Conservation (phyloP, 352 stramenopile species). For the Globisporangium spinosum region DNA sequence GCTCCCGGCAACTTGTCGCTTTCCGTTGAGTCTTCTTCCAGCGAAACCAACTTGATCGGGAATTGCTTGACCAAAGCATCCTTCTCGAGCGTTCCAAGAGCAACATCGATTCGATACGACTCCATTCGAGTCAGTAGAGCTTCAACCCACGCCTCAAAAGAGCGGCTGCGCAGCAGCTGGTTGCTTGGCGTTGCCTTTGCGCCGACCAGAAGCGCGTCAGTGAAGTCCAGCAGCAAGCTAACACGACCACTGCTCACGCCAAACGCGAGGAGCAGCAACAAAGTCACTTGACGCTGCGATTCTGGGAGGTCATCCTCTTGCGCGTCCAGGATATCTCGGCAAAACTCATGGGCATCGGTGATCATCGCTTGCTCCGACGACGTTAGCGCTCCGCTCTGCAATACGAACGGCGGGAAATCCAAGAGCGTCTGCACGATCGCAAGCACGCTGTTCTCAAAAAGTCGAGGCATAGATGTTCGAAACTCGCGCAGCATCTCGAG, state of each 20-base stretch:
- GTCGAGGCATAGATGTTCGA: constrained; percentile 26
- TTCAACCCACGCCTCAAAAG: constrained; percentile 38
- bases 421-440: constrained; percentile 50
- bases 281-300: constrained; percentile 28
- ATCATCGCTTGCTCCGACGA: constrained; percentile 39
- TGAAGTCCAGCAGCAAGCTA: constrained; percentile 52
- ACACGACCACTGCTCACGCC: constrained; percentile 54
- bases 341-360: constrained; percentile 50
- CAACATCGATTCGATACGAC: constrained; percentile 50
- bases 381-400: constrained; percentile 24
- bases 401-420: constrained; percentile 52
- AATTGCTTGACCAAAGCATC: constrained; percentile 40
- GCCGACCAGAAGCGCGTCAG: constrained; percentile 23
- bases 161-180: constrained; percentile 19
- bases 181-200: background rate
- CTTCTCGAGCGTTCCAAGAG: constrained; percentile 46
- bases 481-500: constrained; percentile 68
- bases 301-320: constrained; percentile 10
- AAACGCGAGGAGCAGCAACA: constrained; percentile 52
- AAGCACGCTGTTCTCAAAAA: constrained; percentile 55
- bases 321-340: constrained; percentile 28
- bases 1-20: constrained; percentile 16
- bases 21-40: constrained; percentile 11
- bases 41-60: constrained; percentile 39
- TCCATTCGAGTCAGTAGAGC: constrained; percentile 44